phyloP scores from a whole-genome alignment of 2,329 filamentous ascomycete genomes.

The Chalara sp. region DNA sequence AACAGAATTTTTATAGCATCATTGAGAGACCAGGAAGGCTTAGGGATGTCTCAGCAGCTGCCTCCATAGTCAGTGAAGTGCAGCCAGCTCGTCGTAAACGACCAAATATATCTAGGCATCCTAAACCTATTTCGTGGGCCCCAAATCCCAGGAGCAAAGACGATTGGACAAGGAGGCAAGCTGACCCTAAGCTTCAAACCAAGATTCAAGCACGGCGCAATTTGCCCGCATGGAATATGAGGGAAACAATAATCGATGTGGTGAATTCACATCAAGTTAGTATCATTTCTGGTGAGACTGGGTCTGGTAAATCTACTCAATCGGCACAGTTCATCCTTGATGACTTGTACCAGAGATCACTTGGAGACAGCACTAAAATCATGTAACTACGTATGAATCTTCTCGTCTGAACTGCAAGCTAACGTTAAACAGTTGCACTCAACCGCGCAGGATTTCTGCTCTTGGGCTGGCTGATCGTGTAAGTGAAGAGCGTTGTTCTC shows the following conservation, averaged over 20 bases:
- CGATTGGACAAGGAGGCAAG: constrained; percentile 65
- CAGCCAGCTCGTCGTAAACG: constrained; percentile 17
- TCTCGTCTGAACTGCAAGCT: background rate
- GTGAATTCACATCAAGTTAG: constrained; percentile 79
- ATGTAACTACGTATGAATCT: constrained; percentile 36
- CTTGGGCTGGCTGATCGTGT: constrained; percentile 91
- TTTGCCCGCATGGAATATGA: constrained; percentile 83
- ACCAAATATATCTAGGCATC: constrained; percentile 35
- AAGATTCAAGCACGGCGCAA: constrained; percentile 69
- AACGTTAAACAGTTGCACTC: constrained; percentile 56
- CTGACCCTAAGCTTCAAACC: constrained; percentile 56
- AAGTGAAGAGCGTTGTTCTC: constrained; percentile 78
- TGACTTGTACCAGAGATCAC: constrained; percentile 69
- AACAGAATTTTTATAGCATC: constrained; percentile 74
- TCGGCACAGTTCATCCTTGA: constrained; percentile 94
- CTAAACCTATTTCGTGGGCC: constrained; percentile 57
- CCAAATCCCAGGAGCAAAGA: constrained; percentile 53
- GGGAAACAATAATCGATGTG: constrained; percentile 67
- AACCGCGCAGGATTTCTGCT: constrained; percentile 89
- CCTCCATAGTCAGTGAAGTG: constrained; percentile 55
- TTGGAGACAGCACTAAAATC: constrained; percentile 78
- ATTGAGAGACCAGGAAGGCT: constrained; percentile 79
- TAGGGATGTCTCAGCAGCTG: constrained; percentile 74
- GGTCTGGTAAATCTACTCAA: constrained; percentile 94
- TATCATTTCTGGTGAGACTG: constrained; percentile 95